phyloP scores from a whole-genome alignment of 2,329 filamentous ascomycete species.

The Thielaviopsis cerberus region DNA sequence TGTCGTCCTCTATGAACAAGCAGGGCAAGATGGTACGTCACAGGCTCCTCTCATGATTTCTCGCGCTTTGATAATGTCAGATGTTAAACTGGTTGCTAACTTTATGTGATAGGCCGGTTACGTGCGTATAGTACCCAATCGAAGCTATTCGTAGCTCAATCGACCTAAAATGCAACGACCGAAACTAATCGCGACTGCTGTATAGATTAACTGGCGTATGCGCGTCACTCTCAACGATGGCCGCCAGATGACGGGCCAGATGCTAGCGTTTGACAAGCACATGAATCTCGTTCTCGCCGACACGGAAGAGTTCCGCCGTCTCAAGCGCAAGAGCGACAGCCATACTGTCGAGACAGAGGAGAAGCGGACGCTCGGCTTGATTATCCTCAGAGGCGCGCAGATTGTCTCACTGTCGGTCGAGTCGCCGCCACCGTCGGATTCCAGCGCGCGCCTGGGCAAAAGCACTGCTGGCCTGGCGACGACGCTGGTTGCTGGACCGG shows the following conservation, averaged over 20 bases:
- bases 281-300: conserved; percentile 99
- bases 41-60: conserved; percentile 11
- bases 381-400: conserved; percentile 83
- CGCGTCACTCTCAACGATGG: conserved; percentile 87
- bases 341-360: conserved; percentile 77
- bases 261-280: conserved; percentile 99
- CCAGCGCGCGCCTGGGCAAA: conserved; percentile 71
- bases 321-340: conserved; percentile 62
- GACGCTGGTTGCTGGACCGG: conserved; percentile 63
- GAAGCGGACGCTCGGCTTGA: conserved; percentile 89
- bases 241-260: conserved; percentile 90
- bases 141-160: not conserved
- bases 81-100: not conserved
- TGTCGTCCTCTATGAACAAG: conserved; percentile 51
- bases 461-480: conserved; percentile 48
- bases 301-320: conserved; percentile 89
- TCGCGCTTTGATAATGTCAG: not conserved
- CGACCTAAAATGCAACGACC: not conserved
- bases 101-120: conserved; percentile 41
- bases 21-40: conserved; percentile 96
- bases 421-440: conserved; percentile 84
- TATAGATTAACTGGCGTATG: conserved; percentile 97
- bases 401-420: conserved; percentile 92
- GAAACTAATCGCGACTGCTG: not conserved
- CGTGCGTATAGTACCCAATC: conserved; percentile 31